Evolutionary conservation across 495 filamentous ascomycete species (phyloP).

Genomic region (Neurospora sp.): DNA sequence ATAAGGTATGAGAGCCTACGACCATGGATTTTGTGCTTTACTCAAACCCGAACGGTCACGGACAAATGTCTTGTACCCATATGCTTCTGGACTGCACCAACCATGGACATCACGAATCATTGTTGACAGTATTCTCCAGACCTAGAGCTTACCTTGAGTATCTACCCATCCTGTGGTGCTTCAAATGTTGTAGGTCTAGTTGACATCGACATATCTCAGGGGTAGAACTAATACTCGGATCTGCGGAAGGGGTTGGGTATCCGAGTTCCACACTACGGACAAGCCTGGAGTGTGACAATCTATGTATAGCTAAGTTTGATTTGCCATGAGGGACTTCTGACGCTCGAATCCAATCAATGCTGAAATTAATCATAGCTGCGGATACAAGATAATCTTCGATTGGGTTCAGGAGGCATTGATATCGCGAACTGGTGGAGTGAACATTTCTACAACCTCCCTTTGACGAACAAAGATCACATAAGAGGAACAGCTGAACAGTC

Average conservation of each 20-base stretch:
- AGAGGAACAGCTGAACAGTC: not conserved
- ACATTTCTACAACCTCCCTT: not conserved
- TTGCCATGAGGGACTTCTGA: not conserved
- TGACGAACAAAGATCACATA: not conserved
- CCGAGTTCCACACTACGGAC: not conserved
- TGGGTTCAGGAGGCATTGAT: not conserved
- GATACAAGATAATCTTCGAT: not conserved
- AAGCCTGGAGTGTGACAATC: not conserved
- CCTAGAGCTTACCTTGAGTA: not conserved
- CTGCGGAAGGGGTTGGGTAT: not conserved
- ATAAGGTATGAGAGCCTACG: not conserved
- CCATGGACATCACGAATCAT: not conserved
- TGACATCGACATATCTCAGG: not conserved
- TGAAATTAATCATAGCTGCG: not conserved
- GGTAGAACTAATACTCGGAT: not conserved
- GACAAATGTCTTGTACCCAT: not conserved
- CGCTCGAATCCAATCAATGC: not conserved
- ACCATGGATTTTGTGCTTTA: not conserved
- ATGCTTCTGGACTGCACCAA: not conserved
- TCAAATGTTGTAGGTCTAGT: not conserved
- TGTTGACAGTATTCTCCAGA: not conserved
- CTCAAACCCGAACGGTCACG: not conserved
- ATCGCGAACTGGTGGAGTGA: not conserved
- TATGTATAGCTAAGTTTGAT: not conserved
- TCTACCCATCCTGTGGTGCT: not conserved